Conservation (phyloP, 495 filamentous ascomycete genomes). For the Neurospora sp. region DNA sequence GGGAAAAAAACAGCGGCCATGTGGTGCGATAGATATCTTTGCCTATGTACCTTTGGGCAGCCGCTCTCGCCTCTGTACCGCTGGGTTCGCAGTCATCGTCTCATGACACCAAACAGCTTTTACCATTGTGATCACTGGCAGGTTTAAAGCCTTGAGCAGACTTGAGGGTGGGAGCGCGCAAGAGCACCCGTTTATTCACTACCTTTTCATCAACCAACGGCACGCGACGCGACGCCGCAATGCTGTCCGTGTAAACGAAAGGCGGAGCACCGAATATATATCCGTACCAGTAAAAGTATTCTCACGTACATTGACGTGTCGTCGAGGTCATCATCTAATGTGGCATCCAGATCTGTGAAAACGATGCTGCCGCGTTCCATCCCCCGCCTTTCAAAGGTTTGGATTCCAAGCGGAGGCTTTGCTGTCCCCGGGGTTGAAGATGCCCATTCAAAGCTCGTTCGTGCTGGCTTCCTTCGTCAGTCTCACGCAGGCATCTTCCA, state of each 20-base stretch:
- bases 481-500: slow-evolving; percentile 89
- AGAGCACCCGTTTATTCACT: background rate
- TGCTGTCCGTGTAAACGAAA: background rate
- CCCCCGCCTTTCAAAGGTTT: slow-evolving; percentile 57
- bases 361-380: slow-evolving; percentile 15
- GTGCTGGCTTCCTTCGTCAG: slow-evolving; percentile 76
- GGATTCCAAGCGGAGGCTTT: slow-evolving; percentile 70
- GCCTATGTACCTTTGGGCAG: background rate
- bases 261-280: background rate
- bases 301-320: background rate
- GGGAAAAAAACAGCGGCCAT: background rate
- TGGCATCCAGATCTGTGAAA: background rate
- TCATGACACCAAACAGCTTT: background rate
- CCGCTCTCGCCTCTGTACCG: background rate
- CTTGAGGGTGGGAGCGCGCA: background rate
- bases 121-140: background rate
- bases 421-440: slow-evolving; percentile 44
- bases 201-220: background rate
- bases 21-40: background rate
- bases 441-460: slow-evolving; percentile 62
- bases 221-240: background rate
- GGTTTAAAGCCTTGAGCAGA: background rate
- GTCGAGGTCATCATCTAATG: background rate
- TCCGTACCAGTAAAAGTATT: background rate
- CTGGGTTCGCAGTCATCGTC: background rate